A percentile compares a stretch with the other conserved stretches of the same genome.
Evolutionary conservation across 164 flowering plant genomes (phyloP).

Genomic region (Tetrastigma voinierianum): DNA sequence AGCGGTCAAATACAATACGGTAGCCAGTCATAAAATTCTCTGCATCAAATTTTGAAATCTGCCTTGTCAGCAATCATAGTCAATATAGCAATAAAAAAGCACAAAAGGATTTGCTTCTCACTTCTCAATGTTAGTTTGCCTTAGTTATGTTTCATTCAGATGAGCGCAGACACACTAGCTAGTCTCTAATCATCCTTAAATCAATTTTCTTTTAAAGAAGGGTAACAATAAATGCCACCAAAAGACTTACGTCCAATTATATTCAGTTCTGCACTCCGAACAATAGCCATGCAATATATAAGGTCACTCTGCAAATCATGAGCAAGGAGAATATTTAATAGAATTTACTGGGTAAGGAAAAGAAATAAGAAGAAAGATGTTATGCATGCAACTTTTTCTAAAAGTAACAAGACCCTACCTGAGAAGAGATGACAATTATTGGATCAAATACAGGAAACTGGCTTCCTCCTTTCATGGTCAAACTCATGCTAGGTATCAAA

Average conservation of each 20-base stretch:
- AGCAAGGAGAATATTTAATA: background rate
- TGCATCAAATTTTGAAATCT: conserved; percentile 22
- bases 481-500: conserved; percentile 47
- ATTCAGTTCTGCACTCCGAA: conserved; percentile 51
- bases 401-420: conserved; percentile 26
- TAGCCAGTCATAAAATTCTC: conserved; percentile 78
- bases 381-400: background rate
- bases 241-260: conserved; percentile 61
- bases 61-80: background rate
- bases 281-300: conserved; percentile 59
- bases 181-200: too few relatives aligned
- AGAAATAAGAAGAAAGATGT: background rate
- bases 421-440: conserved; percentile 51
- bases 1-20: conserved; percentile 58
- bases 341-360: background rate
- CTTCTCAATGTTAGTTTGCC: too few relatives aligned
- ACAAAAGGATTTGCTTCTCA: background rate
- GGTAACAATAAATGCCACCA: too few relatives aligned
- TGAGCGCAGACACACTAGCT: too few relatives aligned
- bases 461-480: conserved; percentile 56
- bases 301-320: conserved; percentile 36
- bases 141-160: too few relatives aligned
- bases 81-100: background rate
- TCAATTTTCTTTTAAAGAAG: too few relatives aligned
- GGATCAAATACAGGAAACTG: conserved; percentile 47